Evolutionary conservation across 805 yeast species (phyloP).

Genomic region (Wickerhamomyces chaumierensis): DNA sequence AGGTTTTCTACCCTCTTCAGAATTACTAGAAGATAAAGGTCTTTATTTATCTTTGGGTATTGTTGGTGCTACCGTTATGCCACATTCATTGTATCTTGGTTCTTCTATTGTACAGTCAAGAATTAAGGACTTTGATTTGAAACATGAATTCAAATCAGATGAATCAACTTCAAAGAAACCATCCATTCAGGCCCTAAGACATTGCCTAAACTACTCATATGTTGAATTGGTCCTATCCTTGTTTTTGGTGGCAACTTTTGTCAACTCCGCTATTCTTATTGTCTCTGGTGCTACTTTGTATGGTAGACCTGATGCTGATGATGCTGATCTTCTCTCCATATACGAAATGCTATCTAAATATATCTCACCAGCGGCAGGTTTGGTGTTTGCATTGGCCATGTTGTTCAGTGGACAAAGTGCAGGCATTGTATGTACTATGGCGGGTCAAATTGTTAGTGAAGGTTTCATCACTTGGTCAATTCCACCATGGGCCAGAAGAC

Average conservation of each 20-base stretch:
- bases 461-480: slow-evolving; percentile 77
- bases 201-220: slow-evolving; percentile 70
- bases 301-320: slow-evolving; percentile 51
- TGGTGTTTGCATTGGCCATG: slow-evolving; percentile 80
- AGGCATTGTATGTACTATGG: slow-evolving; percentile 86
- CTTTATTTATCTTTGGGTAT: slow-evolving; percentile 72
- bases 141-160: slow-evolving; percentile 33
- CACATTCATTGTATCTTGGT: slow-evolving; percentile 77
- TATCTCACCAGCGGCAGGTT: slow-evolving; percentile 77
- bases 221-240: slow-evolving; percentile 75
- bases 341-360: slow-evolving; percentile 59
- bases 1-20: slow-evolving; percentile 66
- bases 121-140: slow-evolving; percentile 58
- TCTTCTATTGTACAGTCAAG: slow-evolving; percentile 84
- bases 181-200: slow-evolving; percentile 67
- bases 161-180: slow-evolving; percentile 41
- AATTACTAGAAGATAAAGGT: slow-evolving; percentile 53
- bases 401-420: slow-evolving; percentile 91
- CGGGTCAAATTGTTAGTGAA: slow-evolving; percentile 90
- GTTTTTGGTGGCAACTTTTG: slow-evolving; percentile 84
- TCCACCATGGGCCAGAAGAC: slow-evolving; percentile 71
- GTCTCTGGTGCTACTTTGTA: slow-evolving; percentile 84
- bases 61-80: slow-evolving; percentile 93
- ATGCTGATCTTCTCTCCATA: slow-evolving; percentile 76
- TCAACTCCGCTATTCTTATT: slow-evolving; percentile 78